Percentiles rank a stretch among this genome's conserved stretches.
Conservation (phyloP, 768 basidiomycete genomes). For the Suillus clintonianus region DNA sequence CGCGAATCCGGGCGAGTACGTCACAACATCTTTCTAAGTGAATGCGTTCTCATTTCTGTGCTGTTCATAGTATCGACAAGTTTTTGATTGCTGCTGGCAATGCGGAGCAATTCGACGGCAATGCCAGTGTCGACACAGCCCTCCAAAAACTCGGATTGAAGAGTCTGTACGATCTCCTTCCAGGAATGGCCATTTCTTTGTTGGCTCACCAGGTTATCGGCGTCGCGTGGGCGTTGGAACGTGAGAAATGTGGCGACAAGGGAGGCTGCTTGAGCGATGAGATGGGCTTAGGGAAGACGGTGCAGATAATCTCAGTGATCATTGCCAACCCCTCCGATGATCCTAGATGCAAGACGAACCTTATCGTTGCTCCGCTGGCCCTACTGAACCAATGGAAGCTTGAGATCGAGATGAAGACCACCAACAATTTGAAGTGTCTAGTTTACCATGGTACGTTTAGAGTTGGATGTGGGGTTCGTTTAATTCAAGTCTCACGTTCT, state of each 20-base stretch:
- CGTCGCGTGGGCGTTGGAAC: constrained; percentile 44
- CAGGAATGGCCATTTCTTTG: constrained; percentile 59
- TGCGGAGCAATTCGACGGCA: constrained; percentile 58
- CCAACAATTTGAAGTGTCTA: constrained; percentile 46
- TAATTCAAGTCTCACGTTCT: neutral
- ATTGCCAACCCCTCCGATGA: constrained; percentile 53
- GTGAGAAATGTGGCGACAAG: constrained; percentile 27
- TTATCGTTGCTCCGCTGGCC: constrained; percentile 68
- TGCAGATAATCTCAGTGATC: constrained; percentile 64
- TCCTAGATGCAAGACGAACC: constrained; percentile 56
- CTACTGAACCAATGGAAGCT: constrained; percentile 68
- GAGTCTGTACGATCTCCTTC: constrained; percentile 48
- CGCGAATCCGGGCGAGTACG: constrained; percentile 53
- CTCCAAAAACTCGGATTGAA: constrained; percentile 53
- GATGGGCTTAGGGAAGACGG: constrained; percentile 62
- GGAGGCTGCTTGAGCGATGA: constrained; percentile 38
- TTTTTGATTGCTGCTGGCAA: constrained; percentile 59
- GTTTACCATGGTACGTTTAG: constrained; percentile 62
- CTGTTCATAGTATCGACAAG: constrained; percentile 42
- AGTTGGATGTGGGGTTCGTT: neutral
- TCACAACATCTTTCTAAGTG: neutral
- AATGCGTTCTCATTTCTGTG: constrained; percentile 1
- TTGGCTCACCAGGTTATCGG: constrained; percentile 72
- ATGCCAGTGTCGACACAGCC: constrained; percentile 59
- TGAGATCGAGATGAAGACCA: constrained; percentile 61